Evolutionary conservation across 441 rosid genomes (phyloP).

Genomic region (Euphorbia corollata): DNA sequence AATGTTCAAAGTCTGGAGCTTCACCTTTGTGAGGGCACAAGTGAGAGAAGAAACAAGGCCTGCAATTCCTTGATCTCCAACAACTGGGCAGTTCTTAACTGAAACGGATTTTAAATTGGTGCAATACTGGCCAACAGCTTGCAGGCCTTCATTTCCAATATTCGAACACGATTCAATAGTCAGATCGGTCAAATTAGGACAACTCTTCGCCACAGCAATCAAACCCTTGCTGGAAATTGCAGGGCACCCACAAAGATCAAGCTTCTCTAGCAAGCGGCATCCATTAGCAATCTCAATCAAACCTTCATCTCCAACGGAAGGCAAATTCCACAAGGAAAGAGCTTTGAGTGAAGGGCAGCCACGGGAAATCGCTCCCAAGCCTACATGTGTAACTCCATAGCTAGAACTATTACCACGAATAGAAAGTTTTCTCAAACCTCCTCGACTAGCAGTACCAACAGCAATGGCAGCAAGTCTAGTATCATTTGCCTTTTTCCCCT

Average conservation of each 20-base stretch:
- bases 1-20: conserved; percentile 68
- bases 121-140: conserved; percentile 60
- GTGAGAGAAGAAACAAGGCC: conserved; percentile 51
- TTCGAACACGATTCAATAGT: conserved; percentile 63
- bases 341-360: conserved; percentile 64
- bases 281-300: conserved; percentile 59
- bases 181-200: conserved; percentile 60
- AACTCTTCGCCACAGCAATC: conserved; percentile 58
- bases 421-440: conserved; percentile 72
- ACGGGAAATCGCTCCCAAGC: conserved; percentile 59
- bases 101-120: conserved; percentile 55
- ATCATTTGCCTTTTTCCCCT: conserved; percentile 90
- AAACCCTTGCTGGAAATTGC: conserved; percentile 59
- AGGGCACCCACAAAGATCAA: conserved; percentile 62
- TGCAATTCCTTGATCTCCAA: conserved; percentile 80
- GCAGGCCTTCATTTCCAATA: conserved; percentile 73
- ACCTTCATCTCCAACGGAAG: conserved; percentile 54
- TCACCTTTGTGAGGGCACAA: conserved; percentile 44
- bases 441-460: conserved; percentile 69
- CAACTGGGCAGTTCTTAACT: conserved; percentile 62
- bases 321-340: conserved; percentile 68
- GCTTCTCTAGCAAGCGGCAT: conserved; percentile 65
- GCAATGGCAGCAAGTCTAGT: conserved; percentile 77
- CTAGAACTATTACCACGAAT: conserved; percentile 47
- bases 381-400: conserved; percentile 51